phyloP scores from a whole-genome alignment of 805 yeast species.

The Teunomyces funiuensis region DNA sequence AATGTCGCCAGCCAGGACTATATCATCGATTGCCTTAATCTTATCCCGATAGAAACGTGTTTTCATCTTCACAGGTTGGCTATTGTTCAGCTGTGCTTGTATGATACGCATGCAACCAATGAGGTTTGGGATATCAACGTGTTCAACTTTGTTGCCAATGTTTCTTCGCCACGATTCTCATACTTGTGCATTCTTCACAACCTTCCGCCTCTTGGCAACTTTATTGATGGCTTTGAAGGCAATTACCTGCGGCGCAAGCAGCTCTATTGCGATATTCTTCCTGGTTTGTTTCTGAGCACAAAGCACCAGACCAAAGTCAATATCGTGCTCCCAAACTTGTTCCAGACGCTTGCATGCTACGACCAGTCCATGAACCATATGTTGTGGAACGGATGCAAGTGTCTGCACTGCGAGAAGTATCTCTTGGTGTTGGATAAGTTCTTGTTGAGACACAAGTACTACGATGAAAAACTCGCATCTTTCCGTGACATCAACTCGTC shows the following conservation, averaged over 20 bases:
- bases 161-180: not conserved
- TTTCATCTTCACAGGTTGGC: constrained; percentile 36
- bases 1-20: constrained; percentile 33
- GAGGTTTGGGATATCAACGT: constrained; percentile 50
- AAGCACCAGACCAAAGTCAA: constrained; percentile 31
- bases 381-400: constrained; percentile 77
- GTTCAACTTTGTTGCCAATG: constrained; percentile 27
- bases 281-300: constrained; percentile 29
- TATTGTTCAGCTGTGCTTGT: constrained; percentile 31
- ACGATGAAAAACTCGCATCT: constrained; percentile 42
- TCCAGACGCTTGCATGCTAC: constrained; percentile 63
- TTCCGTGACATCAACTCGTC: constrained; percentile 52
- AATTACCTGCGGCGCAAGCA: constrained; percentile 61
- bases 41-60: constrained; percentile 31
- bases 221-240: constrained; percentile 71
- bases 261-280: constrained; percentile 49
- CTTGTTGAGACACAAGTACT: constrained; percentile 63
- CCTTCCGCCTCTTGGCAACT: constrained; percentile 56
- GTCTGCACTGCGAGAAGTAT: constrained; percentile 52
- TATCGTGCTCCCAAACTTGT: constrained; percentile 56
- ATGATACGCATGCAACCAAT: constrained; percentile 31
- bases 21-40: constrained; percentile 39
- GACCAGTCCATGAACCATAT: constrained; percentile 69
- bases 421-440: constrained; percentile 58
- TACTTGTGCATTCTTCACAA: constrained; percentile 55